Evolutionary conservation across 768 basidiomycete species (phyloP), one percentile per base, ranked within the genome.

Genomic region (Sutorius australiensis): DNA sequence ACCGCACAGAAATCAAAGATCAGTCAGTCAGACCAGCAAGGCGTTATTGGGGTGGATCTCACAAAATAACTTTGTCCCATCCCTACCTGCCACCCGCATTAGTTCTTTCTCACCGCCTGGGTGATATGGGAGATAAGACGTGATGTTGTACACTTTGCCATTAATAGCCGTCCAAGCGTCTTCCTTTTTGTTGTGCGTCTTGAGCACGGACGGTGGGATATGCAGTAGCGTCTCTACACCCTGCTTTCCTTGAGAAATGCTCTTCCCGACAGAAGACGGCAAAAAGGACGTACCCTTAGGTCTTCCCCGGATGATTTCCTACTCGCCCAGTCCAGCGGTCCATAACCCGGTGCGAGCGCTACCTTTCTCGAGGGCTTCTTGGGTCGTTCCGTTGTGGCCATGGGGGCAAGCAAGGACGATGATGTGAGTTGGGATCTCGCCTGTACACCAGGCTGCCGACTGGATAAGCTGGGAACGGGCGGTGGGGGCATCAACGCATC

Each of bases 111-210:
- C 93, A 13, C 95, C 95, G 6, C 95, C 95, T 1, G 95, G 95
- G 70, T 98, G 95, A 62, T 86, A 99, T 3, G 85, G 74, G 6
- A 97, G 71, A 71, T 97, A 99, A 0, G 89, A 82, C 3, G 93
- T 94, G 46, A 99, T 90, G 65, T 98, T 98, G 73, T 99, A 99
- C 16, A 99, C 94, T 66, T 90, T 94, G 50, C 92, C 94, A 60
- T 86, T 82, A 73, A 98, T 84, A 0, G 84, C 86, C 13, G 92
- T 80, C 97, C 97, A 99, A 0, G 92, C 94, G 69, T 99, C 95
- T 37, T 87, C 86, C 33, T 75, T 78, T 47, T 80, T 91, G 50
- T 89, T 88, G 67, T 99, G 95, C 62, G 77, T 65, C 63, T 89
- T 90, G 37, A 95, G 75, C 54, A 86, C 76, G 1, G 87, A 88